Base-by-base conservation (phyloP, 1,284 basidiomycete genomes). In the Microbotryum scabiosae region DNA sequence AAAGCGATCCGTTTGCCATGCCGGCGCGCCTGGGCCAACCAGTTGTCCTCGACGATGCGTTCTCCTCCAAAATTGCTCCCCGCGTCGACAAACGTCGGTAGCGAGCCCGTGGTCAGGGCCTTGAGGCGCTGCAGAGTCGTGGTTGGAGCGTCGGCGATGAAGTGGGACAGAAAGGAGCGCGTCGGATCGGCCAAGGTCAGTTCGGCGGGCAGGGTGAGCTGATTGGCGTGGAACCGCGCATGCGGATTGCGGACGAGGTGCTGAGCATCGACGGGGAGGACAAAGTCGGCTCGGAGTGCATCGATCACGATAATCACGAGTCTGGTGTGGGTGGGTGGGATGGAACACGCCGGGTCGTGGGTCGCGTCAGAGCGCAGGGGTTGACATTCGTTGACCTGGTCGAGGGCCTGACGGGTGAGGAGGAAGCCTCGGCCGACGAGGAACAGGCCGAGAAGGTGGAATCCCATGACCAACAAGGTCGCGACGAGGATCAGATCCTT, bases 101-200 rank as follows among this genome's bases (percentile, higher is more conserved):
- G 78, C 0, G 90, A 92, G 4, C 96, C 96, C 0, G 96, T 97
- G 0, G 91, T 97, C 54, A 99, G 78, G 0, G 85, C 96, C 73
- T 98, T 98, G 72, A 98, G 85, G 2, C 96, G 82, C 75, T 98
- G 96, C 53, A 98, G 81, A 0, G 94, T 98, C 0, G 91, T 86
- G 0, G 96, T 98, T 1, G 96, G 96, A 0, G 96, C 92, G 73
- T 99, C 94, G 1, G 90, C 85, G 74, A 87, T 85, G 6, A 91
- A 82, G 73, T 97, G 87, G 74, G 90, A 90, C 32, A 98, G 79
- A 73, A 94, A 84, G 0, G 91, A 93, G 59, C 84, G 80, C 43
- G 77, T 74, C 0, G 93, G 90, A 20, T 81, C 74, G 4, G 75
- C 69, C 0, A 76, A 75, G 0, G 86, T 84, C 45, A 96, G 79